These are phyloP conservation scores for Yarrowia hollandica DNA, from an alignment of 805 yeast genomes.

Conservation along the genomic window DNA sequence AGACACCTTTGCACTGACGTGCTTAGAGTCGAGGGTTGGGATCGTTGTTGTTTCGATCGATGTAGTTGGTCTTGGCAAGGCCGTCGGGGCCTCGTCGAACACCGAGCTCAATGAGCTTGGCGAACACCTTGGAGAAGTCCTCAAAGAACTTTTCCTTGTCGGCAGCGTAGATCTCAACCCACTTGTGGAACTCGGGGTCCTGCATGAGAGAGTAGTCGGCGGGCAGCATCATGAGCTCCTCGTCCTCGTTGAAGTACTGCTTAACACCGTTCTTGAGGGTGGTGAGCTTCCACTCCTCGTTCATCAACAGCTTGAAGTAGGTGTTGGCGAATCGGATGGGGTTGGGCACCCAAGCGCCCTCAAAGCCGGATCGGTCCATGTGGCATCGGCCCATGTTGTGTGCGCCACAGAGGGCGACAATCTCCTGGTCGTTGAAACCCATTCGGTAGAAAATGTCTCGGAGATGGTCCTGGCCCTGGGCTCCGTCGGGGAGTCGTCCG, in stretches of 20 bases:
- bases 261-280: slow-evolving; percentile 44
- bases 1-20: neutral
- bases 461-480: slow-evolving; percentile 55
- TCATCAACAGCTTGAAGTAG: slow-evolving; percentile 57
- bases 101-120: slow-evolving; percentile 74
- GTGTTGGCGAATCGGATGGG: slow-evolving; percentile 76
- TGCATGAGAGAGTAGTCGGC: slow-evolving; percentile 71
- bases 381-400: slow-evolving; percentile 67
- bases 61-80: slow-evolving; percentile 39
- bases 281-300: slow-evolving; percentile 56
- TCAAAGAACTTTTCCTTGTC: slow-evolving; percentile 61
- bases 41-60: slow-evolving; percentile 33
- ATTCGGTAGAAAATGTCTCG: slow-evolving; percentile 55
- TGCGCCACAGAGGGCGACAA: slow-evolving; percentile 63
- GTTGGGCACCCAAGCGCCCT: slow-evolving; percentile 87
- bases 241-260: slow-evolving; percentile 51
- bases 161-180: slow-evolving; percentile 67
- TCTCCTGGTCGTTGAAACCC: slow-evolving; percentile 62
- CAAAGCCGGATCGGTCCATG: slow-evolving; percentile 68
- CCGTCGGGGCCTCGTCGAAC: slow-evolving; percentile 53
- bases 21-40: slow-evolving; percentile 20
- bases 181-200: slow-evolving; percentile 58
- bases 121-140: slow-evolving; percentile 67
- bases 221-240: slow-evolving; percentile 80
- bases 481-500: slow-evolving; percentile 63